Evolutionary conservation across 352 stramenopile genomes (phyloP).

Genomic region (Phytophthora meadii): DNA sequence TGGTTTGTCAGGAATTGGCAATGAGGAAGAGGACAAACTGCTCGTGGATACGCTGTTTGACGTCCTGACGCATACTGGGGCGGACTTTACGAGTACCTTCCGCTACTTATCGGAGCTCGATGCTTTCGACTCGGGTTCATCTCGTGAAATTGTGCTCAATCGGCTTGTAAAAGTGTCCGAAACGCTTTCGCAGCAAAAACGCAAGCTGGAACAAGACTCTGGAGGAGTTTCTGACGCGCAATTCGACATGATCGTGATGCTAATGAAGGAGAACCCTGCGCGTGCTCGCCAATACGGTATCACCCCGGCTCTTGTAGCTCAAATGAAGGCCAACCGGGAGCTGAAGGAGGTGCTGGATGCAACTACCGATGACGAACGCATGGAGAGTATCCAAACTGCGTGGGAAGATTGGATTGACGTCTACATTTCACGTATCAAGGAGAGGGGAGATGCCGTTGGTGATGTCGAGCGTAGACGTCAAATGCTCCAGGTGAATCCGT

Average conservation of each 20-base stretch:
- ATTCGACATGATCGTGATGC: slow-evolving; percentile 66
- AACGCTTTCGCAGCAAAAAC: slow-evolving; percentile 70
- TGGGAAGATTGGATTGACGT: slow-evolving; percentile 70
- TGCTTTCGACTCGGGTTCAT: slow-evolving; percentile 36
- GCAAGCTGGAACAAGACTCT: slow-evolving; percentile 42
- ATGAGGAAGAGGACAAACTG: slow-evolving; percentile 48
- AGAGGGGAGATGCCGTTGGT: slow-evolving; percentile 45
- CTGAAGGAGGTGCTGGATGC: slow-evolving; percentile 48
- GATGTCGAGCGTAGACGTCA: slow-evolving; percentile 41
- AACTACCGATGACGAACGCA: slow-evolving; percentile 55
- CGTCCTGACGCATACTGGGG: slow-evolving; percentile 63
- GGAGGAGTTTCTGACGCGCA: slow-evolving; percentile 77
- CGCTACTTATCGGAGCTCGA: slow-evolving; percentile 59
- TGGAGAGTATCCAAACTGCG: slow-evolving; percentile 45
- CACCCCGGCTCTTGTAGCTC: slow-evolving; percentile 56
- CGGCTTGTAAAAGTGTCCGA: slow-evolving; percentile 74
- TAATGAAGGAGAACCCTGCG: slow-evolving; percentile 67
- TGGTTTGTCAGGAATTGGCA: slow-evolving; percentile 46
- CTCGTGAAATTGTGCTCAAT: slow-evolving; percentile 34
- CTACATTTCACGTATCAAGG: slow-evolving; percentile 56
- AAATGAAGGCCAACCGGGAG: slow-evolving; percentile 64
- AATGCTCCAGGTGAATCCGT: slow-evolving; percentile 81
- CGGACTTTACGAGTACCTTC: slow-evolving; percentile 85
- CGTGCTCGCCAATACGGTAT: slow-evolving; percentile 82
- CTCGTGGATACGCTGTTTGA: slow-evolving; percentile 65